Evolutionary conservation across 164 flowering plant genomes (phyloP).

Genomic region (Tinospora cordifolia): DNA sequence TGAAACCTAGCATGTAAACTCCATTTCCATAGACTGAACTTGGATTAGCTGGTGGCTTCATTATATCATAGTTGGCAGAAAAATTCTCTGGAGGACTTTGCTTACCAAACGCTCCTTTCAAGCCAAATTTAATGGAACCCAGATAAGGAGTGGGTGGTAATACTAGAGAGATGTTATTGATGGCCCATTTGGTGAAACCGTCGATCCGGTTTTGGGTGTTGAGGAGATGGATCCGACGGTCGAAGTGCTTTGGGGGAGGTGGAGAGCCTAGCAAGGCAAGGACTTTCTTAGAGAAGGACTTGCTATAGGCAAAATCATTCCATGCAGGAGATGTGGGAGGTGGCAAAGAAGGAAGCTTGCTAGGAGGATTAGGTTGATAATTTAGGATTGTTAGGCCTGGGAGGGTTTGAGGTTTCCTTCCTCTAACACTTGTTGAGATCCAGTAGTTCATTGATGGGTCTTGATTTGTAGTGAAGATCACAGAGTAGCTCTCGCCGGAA

Average conservation of each 20-base stretch:
- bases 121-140: constrained; percentile 44
- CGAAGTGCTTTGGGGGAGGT: constrained; percentile 35
- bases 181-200: constrained; percentile 73
- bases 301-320: constrained; percentile 55
- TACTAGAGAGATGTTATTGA: constrained; percentile 64
- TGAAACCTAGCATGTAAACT: constrained; percentile 39
- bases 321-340: constrained; percentile 66
- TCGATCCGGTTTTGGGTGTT: constrained; percentile 72
- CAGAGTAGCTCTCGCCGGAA: constrained; percentile 90
- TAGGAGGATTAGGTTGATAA: constrained; percentile 46
- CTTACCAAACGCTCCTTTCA: constrained; percentile 36
- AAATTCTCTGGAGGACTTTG: constrained; percentile 45
- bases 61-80: constrained; percentile 37
- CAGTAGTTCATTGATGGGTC: constrained; percentile 64
- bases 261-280: constrained; percentile 39
- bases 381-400: constrained; percentile 65
- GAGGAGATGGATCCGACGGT: constrained; percentile 56
- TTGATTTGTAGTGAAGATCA: constrained; percentile 60
- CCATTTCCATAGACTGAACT: constrained; percentile 47
- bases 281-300: constrained; percentile 41
- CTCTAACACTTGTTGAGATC: constrained; percentile 53
- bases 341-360: constrained; percentile 39
- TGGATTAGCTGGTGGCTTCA: constrained; percentile 44
- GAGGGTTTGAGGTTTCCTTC: constrained; percentile 58
- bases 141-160: constrained; percentile 78